These are phyloP conservation scores for Moelleriella libera DNA, from an alignment of 2,329 filamentous ascomycete species.

Conservation along the genomic window DNA sequence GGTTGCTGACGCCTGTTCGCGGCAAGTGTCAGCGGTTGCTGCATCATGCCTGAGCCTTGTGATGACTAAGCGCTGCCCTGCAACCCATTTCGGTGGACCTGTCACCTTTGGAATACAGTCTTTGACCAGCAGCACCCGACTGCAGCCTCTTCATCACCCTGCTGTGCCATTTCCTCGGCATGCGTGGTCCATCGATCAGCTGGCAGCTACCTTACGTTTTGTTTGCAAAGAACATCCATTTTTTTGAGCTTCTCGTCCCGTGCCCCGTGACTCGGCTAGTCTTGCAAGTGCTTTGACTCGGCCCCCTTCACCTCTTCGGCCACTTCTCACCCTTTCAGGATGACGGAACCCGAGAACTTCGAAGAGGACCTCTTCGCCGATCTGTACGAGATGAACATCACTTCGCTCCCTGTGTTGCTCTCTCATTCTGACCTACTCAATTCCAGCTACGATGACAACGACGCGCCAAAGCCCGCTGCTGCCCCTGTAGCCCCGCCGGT, in stretches of 20 bases:
- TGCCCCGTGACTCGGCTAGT: neutral
- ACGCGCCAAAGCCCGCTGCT: constrained; percentile 25
- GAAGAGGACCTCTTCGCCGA: constrained; percentile 74
- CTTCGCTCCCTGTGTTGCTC: neutral
- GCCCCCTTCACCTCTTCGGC: neutral
- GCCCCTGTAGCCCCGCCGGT: constrained; percentile 15
- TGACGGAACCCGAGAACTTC: constrained; percentile 70
- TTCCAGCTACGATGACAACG: constrained; percentile 52
- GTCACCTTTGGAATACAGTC: neutral
- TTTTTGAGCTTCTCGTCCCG: neutral
- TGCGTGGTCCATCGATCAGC: no score
- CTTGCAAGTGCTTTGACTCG: neutral
- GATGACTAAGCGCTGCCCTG: neutral
- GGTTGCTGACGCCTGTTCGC: no score
- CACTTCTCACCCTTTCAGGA: constrained; percentile 17
- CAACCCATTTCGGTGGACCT: neutral
- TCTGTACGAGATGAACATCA: no score
- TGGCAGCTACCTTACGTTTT: no score
- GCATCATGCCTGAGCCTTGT: neutral
- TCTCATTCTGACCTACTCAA: neutral
- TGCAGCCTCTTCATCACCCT: no score
- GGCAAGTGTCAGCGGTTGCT: no score
- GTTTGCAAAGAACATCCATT: no score
- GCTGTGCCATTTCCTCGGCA: no score
- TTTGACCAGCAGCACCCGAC: no score